phyloP scores from a whole-genome alignment of 2,329 filamentous ascomycete species.

The Sporothrix curviconia region DNA sequence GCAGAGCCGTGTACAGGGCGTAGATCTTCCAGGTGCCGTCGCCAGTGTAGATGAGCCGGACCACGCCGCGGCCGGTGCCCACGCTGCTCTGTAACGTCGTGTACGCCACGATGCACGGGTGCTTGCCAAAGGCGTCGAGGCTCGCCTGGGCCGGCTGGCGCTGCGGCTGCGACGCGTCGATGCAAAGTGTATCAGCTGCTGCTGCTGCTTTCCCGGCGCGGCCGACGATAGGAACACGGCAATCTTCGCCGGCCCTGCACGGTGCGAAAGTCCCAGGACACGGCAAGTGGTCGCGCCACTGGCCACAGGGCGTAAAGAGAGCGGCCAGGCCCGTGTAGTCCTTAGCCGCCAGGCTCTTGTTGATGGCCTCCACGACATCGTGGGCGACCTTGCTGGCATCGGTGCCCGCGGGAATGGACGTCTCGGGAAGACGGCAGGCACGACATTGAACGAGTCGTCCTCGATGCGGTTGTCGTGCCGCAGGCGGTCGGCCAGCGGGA shows the following conservation, averaged over 20 bases:
- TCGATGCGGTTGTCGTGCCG: constrained; percentile 20
- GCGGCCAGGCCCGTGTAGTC: constrained; percentile 29
- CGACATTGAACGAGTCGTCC: constrained; percentile 50
- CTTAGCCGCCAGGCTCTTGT: constrained; percentile 31
- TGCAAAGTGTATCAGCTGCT: constrained; percentile 36
- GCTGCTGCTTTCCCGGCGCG: too few relatives aligned
- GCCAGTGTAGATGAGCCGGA: constrained; percentile 39
- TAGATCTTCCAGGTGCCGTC: constrained; percentile 52
- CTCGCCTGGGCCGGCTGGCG: constrained; percentile 37
- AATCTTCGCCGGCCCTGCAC: constrained; percentile 38
- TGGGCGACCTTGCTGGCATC: constrained; percentile 34
- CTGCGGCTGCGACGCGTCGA: constrained; percentile 40
- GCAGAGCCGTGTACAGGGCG: constrained; percentile 55
- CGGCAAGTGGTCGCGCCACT: constrained; percentile 53
- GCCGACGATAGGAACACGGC: constrained; percentile 34
- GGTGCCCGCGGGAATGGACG: constrained; percentile 23
- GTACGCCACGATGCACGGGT: constrained; percentile 51
- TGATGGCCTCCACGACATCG: constrained; percentile 34
- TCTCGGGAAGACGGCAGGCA: constrained; percentile 36
- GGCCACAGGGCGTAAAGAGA: constrained; percentile 41
- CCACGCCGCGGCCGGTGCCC: constrained; percentile 51
- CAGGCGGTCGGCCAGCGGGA: constrained; percentile 8
- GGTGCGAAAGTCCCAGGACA: constrained; percentile 51
- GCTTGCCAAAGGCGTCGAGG: constrained; percentile 44
- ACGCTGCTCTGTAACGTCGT: constrained; percentile 46